phyloP scores from a whole-genome alignment of 257 asterid genomes.

The Solanum virginianum region DNA sequence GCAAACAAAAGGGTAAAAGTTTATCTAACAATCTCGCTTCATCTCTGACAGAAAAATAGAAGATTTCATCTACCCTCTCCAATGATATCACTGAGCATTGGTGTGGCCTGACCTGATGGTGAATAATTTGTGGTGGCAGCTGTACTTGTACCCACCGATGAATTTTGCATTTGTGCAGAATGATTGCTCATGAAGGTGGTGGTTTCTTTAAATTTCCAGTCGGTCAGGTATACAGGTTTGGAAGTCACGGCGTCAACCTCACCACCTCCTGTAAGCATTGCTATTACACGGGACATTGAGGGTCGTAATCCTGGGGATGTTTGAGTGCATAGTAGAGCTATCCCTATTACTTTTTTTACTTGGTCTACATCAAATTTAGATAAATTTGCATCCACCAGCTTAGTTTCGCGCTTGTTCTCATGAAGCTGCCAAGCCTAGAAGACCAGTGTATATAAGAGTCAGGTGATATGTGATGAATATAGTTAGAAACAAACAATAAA shows the following conservation, averaged over 20 bases:
- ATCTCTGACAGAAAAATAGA: background rate
- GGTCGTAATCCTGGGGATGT: slow-evolving; percentile 44
- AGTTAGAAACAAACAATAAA: background rate
- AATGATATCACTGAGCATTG: slow-evolving; percentile 31
- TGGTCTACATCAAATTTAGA: slow-evolving; percentile 18
- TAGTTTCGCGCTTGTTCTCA: slow-evolving; percentile 22
- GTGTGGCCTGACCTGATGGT: slow-evolving; percentile 12
- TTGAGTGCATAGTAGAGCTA: slow-evolving; percentile 62
- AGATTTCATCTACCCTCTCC: slow-evolving; percentile 32
- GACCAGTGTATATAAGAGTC: background rate
- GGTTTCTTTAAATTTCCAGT: slow-evolving; percentile 37
- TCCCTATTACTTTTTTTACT: slow-evolving; percentile 33
- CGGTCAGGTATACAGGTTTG: slow-evolving; percentile 51
- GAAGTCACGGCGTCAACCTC: slow-evolving; percentile 36
- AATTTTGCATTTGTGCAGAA: slow-evolving; percentile 1
- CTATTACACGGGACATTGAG: slow-evolving; percentile 56
- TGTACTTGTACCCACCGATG: slow-evolving; percentile 3
- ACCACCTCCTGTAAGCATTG: slow-evolving; percentile 54
- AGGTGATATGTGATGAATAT: background rate
- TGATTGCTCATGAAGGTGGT: slow-evolving; percentile 15
- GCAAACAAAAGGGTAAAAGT: background rate
- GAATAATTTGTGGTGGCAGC: slow-evolving; percentile 3
- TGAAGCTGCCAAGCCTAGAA: slow-evolving; percentile 25
- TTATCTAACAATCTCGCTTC: background rate
- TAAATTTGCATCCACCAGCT: slow-evolving; percentile 37